Conservation (phyloP, 345 rosid genomes). For the Aquilaria yunnanensis region DNA sequence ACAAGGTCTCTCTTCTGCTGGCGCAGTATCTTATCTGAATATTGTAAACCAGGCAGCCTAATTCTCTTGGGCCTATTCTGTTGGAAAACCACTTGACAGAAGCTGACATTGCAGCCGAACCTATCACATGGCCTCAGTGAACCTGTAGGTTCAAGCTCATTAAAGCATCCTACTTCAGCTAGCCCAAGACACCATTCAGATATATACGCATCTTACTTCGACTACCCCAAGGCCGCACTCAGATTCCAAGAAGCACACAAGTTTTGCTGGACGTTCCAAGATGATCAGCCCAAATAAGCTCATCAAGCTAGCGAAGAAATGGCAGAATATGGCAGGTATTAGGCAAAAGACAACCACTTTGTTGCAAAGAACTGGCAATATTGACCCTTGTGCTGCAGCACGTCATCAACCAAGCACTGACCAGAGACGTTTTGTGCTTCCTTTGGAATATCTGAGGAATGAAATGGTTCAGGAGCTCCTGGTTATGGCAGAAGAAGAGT, state of each 20-base stretch:
- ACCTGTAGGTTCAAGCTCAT: too few relatives aligned
- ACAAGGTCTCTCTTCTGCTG: too few relatives aligned
- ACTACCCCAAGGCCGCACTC: too few relatives aligned
- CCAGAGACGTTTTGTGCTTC: slow-evolving; percentile 22
- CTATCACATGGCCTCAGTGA: too few relatives aligned
- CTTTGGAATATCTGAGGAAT: slow-evolving; percentile 20
- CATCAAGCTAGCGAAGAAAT: slow-evolving; percentile 27
- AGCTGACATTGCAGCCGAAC: too few relatives aligned
- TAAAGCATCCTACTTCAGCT: too few relatives aligned
- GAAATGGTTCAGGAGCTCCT: slow-evolving; percentile 19
- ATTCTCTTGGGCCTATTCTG: too few relatives aligned
- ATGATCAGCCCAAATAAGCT: slow-evolving; percentile 29
- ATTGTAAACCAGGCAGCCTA: too few relatives aligned
- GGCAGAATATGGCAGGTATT: slow-evolving; percentile 23
- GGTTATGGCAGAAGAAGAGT: slow-evolving; percentile 28
- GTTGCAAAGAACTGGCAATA: neutral
- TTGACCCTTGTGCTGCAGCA: neutral
- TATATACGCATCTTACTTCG: too few relatives aligned
- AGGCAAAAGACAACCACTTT: slow-evolving; percentile 21
- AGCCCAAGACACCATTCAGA: too few relatives aligned
- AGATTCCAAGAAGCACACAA: neutral
- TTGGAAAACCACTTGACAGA: too few relatives aligned
- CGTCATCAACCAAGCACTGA: slow-evolving; percentile 17
- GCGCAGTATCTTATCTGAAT: too few relatives aligned
- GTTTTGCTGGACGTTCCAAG: neutral